phyloP scores from a whole-genome alignment of 352 stramenopile genomes.

The Thalassiosira livingstoniorum region DNA sequence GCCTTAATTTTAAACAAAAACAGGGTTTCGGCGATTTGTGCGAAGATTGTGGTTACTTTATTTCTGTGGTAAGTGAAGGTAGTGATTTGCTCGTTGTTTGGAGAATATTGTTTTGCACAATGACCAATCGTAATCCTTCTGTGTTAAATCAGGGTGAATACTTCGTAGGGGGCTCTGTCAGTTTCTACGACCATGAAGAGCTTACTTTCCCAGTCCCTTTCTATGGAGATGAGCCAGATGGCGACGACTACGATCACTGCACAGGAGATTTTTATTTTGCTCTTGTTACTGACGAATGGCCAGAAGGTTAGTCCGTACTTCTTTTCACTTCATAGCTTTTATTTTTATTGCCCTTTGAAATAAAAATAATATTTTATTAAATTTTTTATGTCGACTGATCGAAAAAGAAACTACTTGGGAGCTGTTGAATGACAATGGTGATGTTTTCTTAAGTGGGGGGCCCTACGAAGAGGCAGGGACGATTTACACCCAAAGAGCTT shows the following conservation, averaged over 20 bases:
- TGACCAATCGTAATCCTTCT: no score
- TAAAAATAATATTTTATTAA: no score
- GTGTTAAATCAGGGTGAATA: no score
- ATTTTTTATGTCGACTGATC: no score
- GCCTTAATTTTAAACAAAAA: no score
- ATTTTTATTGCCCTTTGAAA: no score
- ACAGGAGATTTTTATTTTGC: slow-evolving; percentile 9
- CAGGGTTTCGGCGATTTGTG: not conserved
- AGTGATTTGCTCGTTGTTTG: no score
- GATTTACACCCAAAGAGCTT: not conserved
- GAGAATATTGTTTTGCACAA: no score
- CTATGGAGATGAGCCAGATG: not conserved
- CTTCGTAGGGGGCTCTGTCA: slow-evolving; percentile 3
- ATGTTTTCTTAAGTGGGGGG: not conserved
- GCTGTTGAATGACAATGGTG: not conserved
- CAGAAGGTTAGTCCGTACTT: no score
- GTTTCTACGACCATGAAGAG: not conserved
- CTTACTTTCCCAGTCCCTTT: slow-evolving; percentile 3
- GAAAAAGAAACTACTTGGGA: slow-evolving; percentile 4
- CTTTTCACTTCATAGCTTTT: no score
- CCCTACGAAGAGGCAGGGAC: not conserved
- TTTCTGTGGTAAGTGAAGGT: no score
- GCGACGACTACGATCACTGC: not conserved
- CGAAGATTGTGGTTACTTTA: not conserved
- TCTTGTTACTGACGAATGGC: not conserved